A percentile compares a stretch with the other conserved stretches of the same genome.
phyloP scores from a whole-genome alignment of 805 yeast genomes.

The Wickerhamiella cacticola region DNA sequence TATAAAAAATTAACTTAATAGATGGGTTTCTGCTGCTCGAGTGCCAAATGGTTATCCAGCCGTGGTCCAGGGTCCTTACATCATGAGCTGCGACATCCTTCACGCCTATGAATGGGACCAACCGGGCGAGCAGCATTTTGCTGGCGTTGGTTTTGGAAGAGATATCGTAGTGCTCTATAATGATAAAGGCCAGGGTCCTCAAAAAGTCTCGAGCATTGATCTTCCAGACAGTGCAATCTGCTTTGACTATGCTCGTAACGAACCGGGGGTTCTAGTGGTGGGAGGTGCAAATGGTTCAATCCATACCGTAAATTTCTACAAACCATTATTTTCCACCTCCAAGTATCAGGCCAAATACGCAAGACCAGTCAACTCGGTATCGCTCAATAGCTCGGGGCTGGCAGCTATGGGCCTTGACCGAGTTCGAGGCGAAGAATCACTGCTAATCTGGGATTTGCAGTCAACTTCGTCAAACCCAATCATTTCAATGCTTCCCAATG shows the following conservation, averaged over 20 bases:
- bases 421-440: constrained; percentile 59
- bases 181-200: constrained; percentile 18
- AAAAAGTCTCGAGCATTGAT: constrained; percentile 19
- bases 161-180: constrained; percentile 58
- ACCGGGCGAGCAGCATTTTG: constrained; percentile 44
- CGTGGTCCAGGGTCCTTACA: constrained; percentile 1
- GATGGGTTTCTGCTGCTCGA: neutral
- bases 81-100: constrained; percentile 49
- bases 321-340: constrained; percentile 30
- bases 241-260: constrained; percentile 37
- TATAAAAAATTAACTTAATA: too few relatives aligned
- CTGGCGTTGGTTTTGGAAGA: constrained; percentile 64
- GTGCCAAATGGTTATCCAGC: too few relatives aligned
- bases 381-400: constrained; percentile 53
- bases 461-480: constrained; percentile 17
- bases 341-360: constrained; percentile 49
- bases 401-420: constrained; percentile 73
- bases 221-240: constrained; percentile 33
- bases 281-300: constrained; percentile 66
- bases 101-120: constrained; percentile 50
- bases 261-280: constrained; percentile 38
- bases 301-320: constrained; percentile 47
- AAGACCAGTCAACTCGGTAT: constrained; percentile 62
- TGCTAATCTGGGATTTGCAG: constrained; percentile 67
- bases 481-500: constrained; percentile 51